A percentile compares a stretch with the other conserved stretches of the same genome.
Conservation (phyloP, 352 stramenopile species). For the Pythium guiyangense region DNA sequence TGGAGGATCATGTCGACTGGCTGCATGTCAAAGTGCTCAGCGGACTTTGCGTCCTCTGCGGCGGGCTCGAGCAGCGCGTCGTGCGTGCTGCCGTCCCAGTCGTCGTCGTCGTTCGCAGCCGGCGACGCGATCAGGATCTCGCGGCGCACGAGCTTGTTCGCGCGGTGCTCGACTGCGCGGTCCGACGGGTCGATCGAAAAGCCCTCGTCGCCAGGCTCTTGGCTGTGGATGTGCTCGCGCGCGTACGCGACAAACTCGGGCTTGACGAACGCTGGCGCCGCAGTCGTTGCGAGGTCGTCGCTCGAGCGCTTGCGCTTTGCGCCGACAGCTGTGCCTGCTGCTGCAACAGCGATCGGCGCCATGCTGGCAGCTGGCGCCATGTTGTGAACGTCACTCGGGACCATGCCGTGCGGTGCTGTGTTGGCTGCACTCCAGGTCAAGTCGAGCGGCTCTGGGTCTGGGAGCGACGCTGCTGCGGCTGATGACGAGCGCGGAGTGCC, state of each 20-base stretch:
- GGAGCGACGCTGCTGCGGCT: constrained; percentile 13
- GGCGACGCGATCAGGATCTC: constrained; percentile 84
- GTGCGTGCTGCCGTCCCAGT: constrained; percentile 43
- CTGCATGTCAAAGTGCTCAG: constrained; percentile 82
- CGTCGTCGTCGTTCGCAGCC: constrained; percentile 71
- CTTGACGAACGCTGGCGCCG: constrained; percentile 2
- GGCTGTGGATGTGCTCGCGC: constrained; percentile 72
- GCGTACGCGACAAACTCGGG: constrained; percentile 66
- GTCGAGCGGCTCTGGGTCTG: constrained; percentile 41
- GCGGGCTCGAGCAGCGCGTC: constrained; percentile 34
- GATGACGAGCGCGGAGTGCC: constrained; percentile 42
- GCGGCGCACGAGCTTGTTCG: constrained; percentile 78
- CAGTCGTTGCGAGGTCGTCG: constrained; percentile 4
- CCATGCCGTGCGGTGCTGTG: not conserved
- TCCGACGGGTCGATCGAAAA: constrained; percentile 85
- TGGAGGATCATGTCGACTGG: constrained; percentile 86
- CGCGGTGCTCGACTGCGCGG: constrained; percentile 74
- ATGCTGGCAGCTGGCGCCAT: not conserved
- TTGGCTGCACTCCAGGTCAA: constrained; percentile 18
- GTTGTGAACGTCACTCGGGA: too few species aligned
- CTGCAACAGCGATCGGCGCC: not conserved
- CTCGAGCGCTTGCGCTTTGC: constrained; percentile 14
- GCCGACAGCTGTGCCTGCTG: constrained; percentile 3
- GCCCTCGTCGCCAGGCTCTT: constrained; percentile 74
- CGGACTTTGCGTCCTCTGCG: constrained; percentile 26